These are phyloP conservation scores for Phycomyces nitens DNA, from an alignment of 192 early-diverging fungal genomes.

Conservation along the genomic window DNA sequence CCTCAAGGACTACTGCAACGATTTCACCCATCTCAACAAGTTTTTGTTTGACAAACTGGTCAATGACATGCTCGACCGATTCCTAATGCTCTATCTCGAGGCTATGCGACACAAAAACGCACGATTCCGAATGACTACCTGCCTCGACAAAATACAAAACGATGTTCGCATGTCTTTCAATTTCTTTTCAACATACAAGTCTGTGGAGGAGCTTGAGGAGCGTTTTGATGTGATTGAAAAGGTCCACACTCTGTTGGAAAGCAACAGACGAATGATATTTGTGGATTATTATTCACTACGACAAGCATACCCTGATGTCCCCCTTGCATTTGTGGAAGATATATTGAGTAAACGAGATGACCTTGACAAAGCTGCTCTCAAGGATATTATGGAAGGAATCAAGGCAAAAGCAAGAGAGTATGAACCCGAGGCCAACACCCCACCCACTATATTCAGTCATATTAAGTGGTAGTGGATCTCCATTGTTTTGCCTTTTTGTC, in stretches of 20 bases:
- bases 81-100: constrained; percentile 84
- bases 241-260: constrained; percentile 76
- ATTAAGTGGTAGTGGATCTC: constrained; percentile 41
- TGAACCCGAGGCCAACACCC: constrained; percentile 42
- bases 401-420: constrained; percentile 62
- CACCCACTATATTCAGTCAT: constrained; percentile 56
- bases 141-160: constrained; percentile 64
- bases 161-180: constrained; percentile 72
- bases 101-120: constrained; percentile 74
- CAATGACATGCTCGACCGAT: constrained; percentile 82
- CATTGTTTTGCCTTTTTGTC: background rate
- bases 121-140: constrained; percentile 67
- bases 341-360: constrained; percentile 86
- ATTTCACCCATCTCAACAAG: constrained; percentile 86
- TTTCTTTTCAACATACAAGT: constrained; percentile 79
- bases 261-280: constrained; percentile 78
- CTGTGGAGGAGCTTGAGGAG: constrained; percentile 64
- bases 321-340: constrained; percentile 89
- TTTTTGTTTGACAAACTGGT: constrained; percentile 86
- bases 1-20: constrained; percentile 90
- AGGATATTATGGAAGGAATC: constrained; percentile 84
- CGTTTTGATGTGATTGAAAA: constrained; percentile 83
- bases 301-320: constrained; percentile 89
- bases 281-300: constrained; percentile 90
- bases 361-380: constrained; percentile 78